A percentile compares a stretch with the other conserved stretches of the same genome.
Evolutionary conservation across 106 monocot species (phyloP).

Genomic region (Dendrobium officinale): DNA sequence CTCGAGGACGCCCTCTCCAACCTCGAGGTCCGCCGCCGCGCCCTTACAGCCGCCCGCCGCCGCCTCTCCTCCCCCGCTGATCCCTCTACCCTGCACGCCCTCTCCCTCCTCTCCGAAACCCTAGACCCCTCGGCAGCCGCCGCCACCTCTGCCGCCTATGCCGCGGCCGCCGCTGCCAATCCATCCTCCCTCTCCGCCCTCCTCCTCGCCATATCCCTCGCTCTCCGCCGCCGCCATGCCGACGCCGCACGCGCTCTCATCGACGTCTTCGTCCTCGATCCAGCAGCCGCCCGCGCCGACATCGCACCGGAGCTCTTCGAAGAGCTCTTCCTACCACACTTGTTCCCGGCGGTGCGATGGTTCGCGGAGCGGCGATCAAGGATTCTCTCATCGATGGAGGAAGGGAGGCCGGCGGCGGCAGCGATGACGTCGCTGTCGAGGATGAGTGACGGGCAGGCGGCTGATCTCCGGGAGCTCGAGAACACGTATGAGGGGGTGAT

Average conservation of each 20-base stretch:
- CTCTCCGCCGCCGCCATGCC: constrained; percentile 17
- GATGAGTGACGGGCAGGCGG: constrained; percentile 40
- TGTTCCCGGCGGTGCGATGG: constrained; percentile 32
- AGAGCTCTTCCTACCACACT: constrained; percentile 41
- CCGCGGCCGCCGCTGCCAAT: constrained; percentile 8
- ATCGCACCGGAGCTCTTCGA: constrained; percentile 39
- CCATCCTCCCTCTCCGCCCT: constrained; percentile 27
- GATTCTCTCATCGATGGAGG: constrained; percentile 9
- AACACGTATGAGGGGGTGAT: constrained; percentile 34
- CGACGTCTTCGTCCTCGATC: constrained; percentile 41
- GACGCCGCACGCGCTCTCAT: constrained; percentile 34
- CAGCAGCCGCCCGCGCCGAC: constrained; percentile 29
- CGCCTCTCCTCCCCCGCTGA: constrained; percentile 15
- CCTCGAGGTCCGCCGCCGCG: constrained; percentile 19
- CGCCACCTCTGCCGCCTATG: neutral
- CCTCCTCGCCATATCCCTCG: constrained; percentile 28
- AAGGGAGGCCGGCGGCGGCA: constrained; percentile 4
- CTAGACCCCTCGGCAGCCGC: constrained; percentile 13
- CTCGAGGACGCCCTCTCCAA: constrained; percentile 26
- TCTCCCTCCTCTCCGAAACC: constrained; percentile 19
- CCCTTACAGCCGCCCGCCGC: constrained; percentile 17
- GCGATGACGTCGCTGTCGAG: constrained; percentile 27
- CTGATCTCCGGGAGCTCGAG: constrained; percentile 34
- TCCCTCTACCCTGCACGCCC: constrained; percentile 19
- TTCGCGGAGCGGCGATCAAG: constrained; percentile 28